Base-by-base conservation (phyloP, 2,329 filamentous ascomycete genomes). In the Daldinia eschscholtzii region DNA sequence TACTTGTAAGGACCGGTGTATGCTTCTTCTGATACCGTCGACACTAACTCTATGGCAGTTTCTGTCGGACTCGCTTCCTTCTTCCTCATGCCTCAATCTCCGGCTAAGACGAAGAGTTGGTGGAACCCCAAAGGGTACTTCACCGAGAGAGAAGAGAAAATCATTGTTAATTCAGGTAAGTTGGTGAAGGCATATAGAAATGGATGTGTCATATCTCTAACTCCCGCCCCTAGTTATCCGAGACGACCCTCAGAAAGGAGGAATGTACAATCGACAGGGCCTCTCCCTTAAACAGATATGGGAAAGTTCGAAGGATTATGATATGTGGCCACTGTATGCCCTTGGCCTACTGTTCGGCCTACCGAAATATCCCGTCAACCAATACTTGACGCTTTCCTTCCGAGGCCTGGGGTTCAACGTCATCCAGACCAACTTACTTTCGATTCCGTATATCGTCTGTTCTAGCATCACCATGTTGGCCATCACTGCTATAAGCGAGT, bases 51-150 rank as follows among this genome's bases (percentile, higher is more conserved):
- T 13, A 7, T 46, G 30, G 9, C 80, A 59, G 84, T 85, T 7
- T 35, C 84, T 2, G 83, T 90, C 61, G 88, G 87, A 0, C 18
- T 82, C 20, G 74, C 83, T 15, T 86, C 86, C 1, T 87, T 83
- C 63, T 84, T 88, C 73, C 85, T 88, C 76, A 85, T 90, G 80
- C 86, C 87, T 0, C 80, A 87, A 65, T 89, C 86, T 0, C 89
- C 90, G 0, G 87, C 87, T 0, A 88, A 89, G 71, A 92, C 90
- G 0, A 84, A 84, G 5, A 86, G 84, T 33, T 83, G 83, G 72
- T 87, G 88, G 35, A 87, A 88, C 55, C 76, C 74, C 1, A 79
- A 81, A 20, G 90, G 90, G 2, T 90, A 89, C 85, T 90, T 91
- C 76, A 85, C 79, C 5, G 87, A 90, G 61, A 84, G 80, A 18